These are phyloP conservation scores for Aspergillus japonicus DNA, from an alignment of 2,329 filamentous ascomycete genomes.

Conservation along the genomic window DNA sequence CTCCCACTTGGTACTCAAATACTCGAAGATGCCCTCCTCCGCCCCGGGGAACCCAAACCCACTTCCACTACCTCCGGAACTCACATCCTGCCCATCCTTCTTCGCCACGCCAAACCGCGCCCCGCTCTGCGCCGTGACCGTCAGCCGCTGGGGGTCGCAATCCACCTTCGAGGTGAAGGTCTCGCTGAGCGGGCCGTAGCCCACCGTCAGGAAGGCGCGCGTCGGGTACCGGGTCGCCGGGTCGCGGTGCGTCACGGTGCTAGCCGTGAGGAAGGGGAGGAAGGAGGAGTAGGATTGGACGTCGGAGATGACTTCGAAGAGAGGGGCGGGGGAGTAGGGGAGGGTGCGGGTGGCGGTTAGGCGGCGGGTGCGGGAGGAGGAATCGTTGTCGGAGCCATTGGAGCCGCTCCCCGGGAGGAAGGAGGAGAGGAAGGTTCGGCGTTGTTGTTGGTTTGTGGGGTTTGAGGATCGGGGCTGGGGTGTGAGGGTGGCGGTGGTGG, in stretches of 20 bases:
- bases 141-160: constrained; percentile 65
- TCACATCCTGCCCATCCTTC: constrained; percentile 50
- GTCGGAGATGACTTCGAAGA: constrained; percentile 87
- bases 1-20: constrained; percentile 46
- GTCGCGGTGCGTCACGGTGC: constrained; percentile 74
- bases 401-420: constrained; percentile 26
- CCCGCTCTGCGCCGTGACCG: constrained; percentile 68
- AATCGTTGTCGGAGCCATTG: constrained; percentile 20
- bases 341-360: constrained; percentile 74
- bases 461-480: neutral
- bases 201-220: constrained; percentile 75
- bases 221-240: constrained; percentile 56
- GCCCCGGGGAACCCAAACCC: constrained; percentile 32
- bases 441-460: neutral
- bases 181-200: constrained; percentile 81
- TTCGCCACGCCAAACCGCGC: constrained; percentile 50
- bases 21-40: constrained; percentile 51
- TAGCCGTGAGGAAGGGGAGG: constrained; percentile 84
- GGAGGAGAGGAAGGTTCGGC: constrained; percentile 28
- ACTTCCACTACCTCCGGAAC: neutral
- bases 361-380: constrained; percentile 55
- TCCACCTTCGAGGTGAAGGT: constrained; percentile 76
- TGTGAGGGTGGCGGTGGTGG: neutral
- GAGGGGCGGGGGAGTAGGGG: constrained; percentile 65
- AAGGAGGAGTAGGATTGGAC: constrained; percentile 80